Evolutionary conservation across 169 alveolate genomes (phyloP).

Genomic region (Plasmodium malariae): DNA sequence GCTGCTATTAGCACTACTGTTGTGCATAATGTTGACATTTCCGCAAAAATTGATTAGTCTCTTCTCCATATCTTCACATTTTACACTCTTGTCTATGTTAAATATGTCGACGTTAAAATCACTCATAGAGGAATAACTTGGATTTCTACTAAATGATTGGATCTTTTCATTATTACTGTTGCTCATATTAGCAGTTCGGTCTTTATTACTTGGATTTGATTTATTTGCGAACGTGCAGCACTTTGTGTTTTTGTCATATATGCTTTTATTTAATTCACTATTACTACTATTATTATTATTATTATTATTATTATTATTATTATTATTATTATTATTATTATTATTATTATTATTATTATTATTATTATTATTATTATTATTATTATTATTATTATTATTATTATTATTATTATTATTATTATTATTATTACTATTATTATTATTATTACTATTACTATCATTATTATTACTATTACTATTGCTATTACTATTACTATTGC

Average conservation of each 20-base stretch:
- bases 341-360: background rate
- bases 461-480: background rate
- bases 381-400: background rate
- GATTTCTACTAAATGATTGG: slow-evolving; percentile 25
- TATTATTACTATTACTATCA: background rate
- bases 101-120: slow-evolving; percentile 55
- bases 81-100: slow-evolving; percentile 44
- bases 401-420: slow-evolving; percentile 6
- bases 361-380: background rate
- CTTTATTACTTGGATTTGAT: background rate
- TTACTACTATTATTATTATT: background rate
- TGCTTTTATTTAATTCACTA: slow-evolving; percentile 18
- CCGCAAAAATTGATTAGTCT: slow-evolving; percentile 36
- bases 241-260: slow-evolving; percentile 20
- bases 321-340: background rate
- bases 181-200: background rate
- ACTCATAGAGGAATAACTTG: slow-evolving; percentile 10
- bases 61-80: slow-evolving; percentile 51
- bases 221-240: slow-evolving; percentile 8
- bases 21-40: slow-evolving; percentile 17
- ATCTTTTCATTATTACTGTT: slow-evolving; percentile 6
- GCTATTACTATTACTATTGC: background rate
- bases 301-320: background rate
- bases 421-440: slow-evolving; percentile 15
- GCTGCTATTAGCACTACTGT: background rate